Evolutionary conservation across 2,329 filamentous ascomycete genomes (phyloP), one percentile per base, ranked within the genome.

Genomic region (Sporothrix variecibatus): DNA sequence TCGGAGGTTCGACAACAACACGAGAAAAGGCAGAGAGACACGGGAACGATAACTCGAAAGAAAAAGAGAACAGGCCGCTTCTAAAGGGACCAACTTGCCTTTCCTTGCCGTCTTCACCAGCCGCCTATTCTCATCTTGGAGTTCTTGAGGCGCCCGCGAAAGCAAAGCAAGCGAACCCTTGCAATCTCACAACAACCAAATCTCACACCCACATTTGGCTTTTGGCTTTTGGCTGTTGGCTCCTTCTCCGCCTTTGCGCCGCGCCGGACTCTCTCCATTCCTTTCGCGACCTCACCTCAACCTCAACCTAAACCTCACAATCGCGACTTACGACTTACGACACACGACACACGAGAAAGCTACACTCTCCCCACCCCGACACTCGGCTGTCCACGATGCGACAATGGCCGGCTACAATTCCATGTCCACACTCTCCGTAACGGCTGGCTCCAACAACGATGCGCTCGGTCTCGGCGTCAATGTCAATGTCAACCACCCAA

Each of bases 341-440:
- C 56, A 23, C n/a, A 40, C 60, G 34, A 43, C 34, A 64, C n/a
- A 20, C 49, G 49, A 23, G 6, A 53, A 46, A 62, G 58, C 28
- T 62, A 17, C 58, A 34, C 23, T 26, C 51, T 1, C 51, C 23
- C 7, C 31, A 15, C 12, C 60, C 20, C 34, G 20, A 9, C 5
- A 20, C 17, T n/a, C 34, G 26, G 26, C 34, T 40, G 62, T 71
- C 69, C 74, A 67, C 51, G 67, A 76, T 76, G 76, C 72, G 71
- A 72, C 73, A 79, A 90, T 90, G 88, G 86, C 87, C 77, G 84
- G 84, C 79, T 90, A 85, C 84, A 89, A 88, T 81, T 84, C 87
- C 80, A 86, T 89, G 83, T 82, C 86, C 82, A 84, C 83, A 79
- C 84, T 87, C 79, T 81, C 84, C 77, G 82, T 84, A 76, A 81